Evolutionary conservation across 1,284 basidiomycete genomes (phyloP).

Genomic region (Phlebopus sp.): DNA sequence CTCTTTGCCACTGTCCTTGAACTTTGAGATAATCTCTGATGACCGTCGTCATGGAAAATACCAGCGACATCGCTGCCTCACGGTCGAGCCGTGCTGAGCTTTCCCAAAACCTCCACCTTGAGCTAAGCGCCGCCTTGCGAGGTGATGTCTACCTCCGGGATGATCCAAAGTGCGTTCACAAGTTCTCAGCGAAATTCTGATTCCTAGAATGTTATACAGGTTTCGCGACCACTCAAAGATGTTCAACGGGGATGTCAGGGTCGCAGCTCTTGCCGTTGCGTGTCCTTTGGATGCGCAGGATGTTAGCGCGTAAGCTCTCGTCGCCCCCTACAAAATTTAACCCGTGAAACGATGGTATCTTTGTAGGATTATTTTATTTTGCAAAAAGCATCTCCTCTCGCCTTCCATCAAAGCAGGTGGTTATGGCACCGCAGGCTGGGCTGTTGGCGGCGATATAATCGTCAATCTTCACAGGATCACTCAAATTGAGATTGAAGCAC

Average conservation of each 20-base stretch:
- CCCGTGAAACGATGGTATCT: conserved; percentile 6
- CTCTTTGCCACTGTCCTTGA: not conserved
- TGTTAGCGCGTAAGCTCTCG: conserved; percentile 59
- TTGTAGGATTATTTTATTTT: conserved; percentile 66
- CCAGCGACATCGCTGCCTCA: not conserved
- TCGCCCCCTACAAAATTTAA: conserved; percentile 10
- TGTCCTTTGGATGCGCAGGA: conserved; percentile 73
- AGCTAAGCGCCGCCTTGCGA: conserved; percentile 44
- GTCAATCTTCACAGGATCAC: conserved; percentile 71
- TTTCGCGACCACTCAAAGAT: conserved; percentile 62
- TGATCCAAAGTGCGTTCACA: conserved; percentile 41
- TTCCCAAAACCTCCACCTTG: conserved; percentile 22
- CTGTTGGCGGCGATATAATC: conserved; percentile 80
- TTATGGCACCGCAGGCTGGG: conserved; percentile 86
- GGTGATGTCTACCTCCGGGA: conserved; percentile 46
- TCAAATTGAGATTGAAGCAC: conserved; percentile 65
- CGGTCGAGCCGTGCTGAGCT: conserved; percentile 7
- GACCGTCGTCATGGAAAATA: conserved; percentile 15
- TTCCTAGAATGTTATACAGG: conserved; percentile 34
- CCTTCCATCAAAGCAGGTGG: conserved; percentile 87
- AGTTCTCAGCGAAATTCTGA: not conserved
- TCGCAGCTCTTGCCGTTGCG: conserved; percentile 55
- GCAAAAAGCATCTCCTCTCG: conserved; percentile 62
- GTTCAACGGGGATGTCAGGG: conserved; percentile 77
- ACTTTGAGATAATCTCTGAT: not conserved